Base-by-base conservation (phyloP, 257 asterid species). In the Agastache rugosa region DNA sequence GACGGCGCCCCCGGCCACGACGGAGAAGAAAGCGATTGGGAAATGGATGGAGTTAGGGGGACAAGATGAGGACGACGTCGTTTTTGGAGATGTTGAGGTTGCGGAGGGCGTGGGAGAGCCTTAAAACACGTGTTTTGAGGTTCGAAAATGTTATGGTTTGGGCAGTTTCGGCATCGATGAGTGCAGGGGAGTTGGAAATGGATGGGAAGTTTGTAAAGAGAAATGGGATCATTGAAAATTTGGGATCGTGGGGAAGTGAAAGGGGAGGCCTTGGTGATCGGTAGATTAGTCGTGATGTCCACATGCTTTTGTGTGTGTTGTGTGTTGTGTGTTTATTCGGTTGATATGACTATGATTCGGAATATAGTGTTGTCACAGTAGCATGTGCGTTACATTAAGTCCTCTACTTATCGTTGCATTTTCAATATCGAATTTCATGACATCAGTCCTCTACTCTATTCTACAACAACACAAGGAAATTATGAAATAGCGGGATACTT, bases 11-110 rank as follows among this genome's bases (percentile, higher is more conserved):
- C 76, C 25, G 48, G 78, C 47, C 23, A 73, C 75, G 27, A 78
- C 78, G 0, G 81, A 70, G 5, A 83, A 53, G 80, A 80, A 81
- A 10, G 77, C 79, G 6, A 76, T 51, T 0, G 84, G 80, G 62
- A 80, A 83, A 37, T 41, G 78, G 59, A 83, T 64, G 3, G 86
- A 83, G 76, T 83, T 85, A 14, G 81, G 83, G 83, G 3, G 78
- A 64, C 1, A 83, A 41, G 22, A 85, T 73, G 39, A 80, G 75
- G 9, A 85, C 80, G 0, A 64, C 80, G 1, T 80, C 78, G 15
- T 73, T 73, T 20, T 78, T 74, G 74, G 81, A 55, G 74, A 85
- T 58, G 77, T 66, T 62, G 10, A 76, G 81, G 42, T 78, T 31
- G 62, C 73, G 63, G 25, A 81, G 77, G 74, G 75, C 78, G 1